Evolutionary conservation across 2,329 filamentous ascomycete genomes (phyloP).

Genomic region (Paecilomyces formosus): DNA sequence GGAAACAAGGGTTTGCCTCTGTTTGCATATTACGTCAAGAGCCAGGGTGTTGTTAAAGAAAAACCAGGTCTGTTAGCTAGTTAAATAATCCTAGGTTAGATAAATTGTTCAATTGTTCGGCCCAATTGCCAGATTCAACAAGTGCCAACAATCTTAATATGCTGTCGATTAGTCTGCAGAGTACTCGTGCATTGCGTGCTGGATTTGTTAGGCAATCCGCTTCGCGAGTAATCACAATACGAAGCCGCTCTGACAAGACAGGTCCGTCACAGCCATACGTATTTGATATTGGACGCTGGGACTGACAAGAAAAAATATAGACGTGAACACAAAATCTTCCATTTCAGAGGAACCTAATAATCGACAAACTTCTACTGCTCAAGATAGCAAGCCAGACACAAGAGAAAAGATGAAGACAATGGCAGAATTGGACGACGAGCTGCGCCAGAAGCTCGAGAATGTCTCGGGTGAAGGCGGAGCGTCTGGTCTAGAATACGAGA

Average conservation of each 20-base stretch:
- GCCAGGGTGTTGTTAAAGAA: background rate
- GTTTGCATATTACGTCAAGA: background rate
- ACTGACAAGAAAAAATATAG: background rate
- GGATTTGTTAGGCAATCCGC: background rate
- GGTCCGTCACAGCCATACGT: background rate
- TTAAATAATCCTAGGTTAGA: no score
- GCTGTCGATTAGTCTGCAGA: background rate
- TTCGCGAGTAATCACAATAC: background rate
- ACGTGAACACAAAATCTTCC: background rate
- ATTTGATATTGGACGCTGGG: background rate
- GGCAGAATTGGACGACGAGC: constrained; percentile 58
- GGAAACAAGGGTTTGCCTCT: background rate
- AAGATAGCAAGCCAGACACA: constrained; percentile 6
- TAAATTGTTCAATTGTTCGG: background rate
- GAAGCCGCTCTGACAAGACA: background rate
- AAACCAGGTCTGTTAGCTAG: no score
- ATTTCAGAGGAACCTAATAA: background rate
- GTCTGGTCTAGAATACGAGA: constrained; percentile 66
- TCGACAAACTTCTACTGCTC: background rate
- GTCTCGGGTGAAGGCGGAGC: constrained; percentile 63
- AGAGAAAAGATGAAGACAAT: constrained; percentile 46
- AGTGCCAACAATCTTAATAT: background rate
- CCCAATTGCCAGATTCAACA: background rate
- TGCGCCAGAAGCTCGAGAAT: constrained; percentile 58
- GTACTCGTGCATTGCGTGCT: background rate